phyloP scores from a whole-genome alignment of 495 filamentous ascomycete genomes.

The Aspergillus steynii region DNA sequence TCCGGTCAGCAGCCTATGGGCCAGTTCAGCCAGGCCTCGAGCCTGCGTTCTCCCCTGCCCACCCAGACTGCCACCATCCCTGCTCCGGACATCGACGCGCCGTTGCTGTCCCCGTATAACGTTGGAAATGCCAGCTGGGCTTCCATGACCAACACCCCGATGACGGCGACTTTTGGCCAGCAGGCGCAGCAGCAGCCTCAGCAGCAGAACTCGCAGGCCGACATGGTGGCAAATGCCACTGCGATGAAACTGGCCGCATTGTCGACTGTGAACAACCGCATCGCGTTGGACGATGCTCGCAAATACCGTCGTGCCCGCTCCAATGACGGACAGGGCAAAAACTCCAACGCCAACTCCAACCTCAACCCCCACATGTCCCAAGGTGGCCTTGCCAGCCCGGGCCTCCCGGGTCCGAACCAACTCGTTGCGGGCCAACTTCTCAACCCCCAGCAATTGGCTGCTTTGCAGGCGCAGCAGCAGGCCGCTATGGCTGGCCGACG shows the following conservation, averaged over 20 bases:
- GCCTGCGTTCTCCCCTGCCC: slow-evolving; percentile 79
- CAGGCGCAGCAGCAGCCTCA: slow-evolving; percentile 38
- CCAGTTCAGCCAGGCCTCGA: slow-evolving; percentile 86
- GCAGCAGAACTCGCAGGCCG: slow-evolving; percentile 67
- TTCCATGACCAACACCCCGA: slow-evolving; percentile 96
- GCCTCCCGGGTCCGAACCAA: slow-evolving; percentile 64
- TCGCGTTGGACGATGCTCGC: slow-evolving; percentile 92
- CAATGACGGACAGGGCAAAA: slow-evolving; percentile 71
- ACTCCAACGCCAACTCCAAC: slow-evolving; percentile 30
- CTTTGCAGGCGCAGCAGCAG: slow-evolving; percentile 80
- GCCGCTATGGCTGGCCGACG: slow-evolving; percentile 75
- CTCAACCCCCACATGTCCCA: slow-evolving; percentile 46
- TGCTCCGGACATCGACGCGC: slow-evolving; percentile 75
- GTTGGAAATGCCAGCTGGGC: slow-evolving; percentile 90
- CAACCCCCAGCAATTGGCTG: slow-evolving; percentile 80
- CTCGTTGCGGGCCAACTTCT: slow-evolving; percentile 87
- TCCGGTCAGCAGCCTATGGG: slow-evolving; percentile 92
- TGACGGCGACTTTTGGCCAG: slow-evolving; percentile 78
- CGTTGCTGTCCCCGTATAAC: slow-evolving; percentile 86
- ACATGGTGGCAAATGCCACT: slow-evolving; percentile 98
- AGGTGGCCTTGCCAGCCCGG: slow-evolving; percentile 48
- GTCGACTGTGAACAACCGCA: slow-evolving; percentile 97
- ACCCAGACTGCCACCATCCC: slow-evolving; percentile 80
- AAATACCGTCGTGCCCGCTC: slow-evolving; percentile 91
- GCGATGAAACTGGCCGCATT: slow-evolving; percentile 98